Base-by-base conservation (phyloP, 352 stramenopile species). In the Phytophthora melonis region DNA sequence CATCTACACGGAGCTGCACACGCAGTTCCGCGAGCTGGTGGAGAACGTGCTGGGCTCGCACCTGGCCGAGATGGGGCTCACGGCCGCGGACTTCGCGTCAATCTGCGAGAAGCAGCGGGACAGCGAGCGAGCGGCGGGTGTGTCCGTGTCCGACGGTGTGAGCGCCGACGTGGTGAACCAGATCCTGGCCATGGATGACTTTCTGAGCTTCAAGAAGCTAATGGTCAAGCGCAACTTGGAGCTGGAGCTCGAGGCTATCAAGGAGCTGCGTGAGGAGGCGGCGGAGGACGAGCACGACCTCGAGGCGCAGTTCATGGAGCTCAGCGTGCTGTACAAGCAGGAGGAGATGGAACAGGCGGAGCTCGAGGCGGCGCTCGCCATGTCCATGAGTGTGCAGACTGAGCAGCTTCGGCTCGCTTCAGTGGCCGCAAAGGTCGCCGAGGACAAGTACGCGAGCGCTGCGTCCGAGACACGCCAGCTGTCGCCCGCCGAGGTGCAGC, bases 161-260 rank as follows among this genome's bases (percentile, higher is more conserved):
- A 92, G 83, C 61, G 82, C 83, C 56, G 80, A 89, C 18, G 91
- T 97, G n/a, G 82, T 97, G 66, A 92, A 95, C 62, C 86, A 97
- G 67, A 90, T 98, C 41, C 70, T 97, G 23, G 91, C 93, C 14
- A 94, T 97, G 75, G 89, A 97, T 72, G 91, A 98, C 77, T 98
- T 97, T 66, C 54, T 96, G 54, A 95, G 88, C 34, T 98, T 97
- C 77, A 98, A 97, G 77, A 97, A 97, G 70, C 86, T 98, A 71
- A 98, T 97, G 93, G 77, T 96, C 47, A 98, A 97, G 78, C 88
- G 89, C 63, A 97, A 97, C 70, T 78, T 96, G 19, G 93, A 98
- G 72, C 86, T 98, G 41, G 91, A 98, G 78, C 80, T 97, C 19
- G 93, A 98, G 64, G 90, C 89, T 4, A 92, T 98, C 63, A 90